These are phyloP conservation scores for Globisporangium lucens DNA, from an alignment of 352 stramenopile species.

Conservation along the genomic window DNA sequence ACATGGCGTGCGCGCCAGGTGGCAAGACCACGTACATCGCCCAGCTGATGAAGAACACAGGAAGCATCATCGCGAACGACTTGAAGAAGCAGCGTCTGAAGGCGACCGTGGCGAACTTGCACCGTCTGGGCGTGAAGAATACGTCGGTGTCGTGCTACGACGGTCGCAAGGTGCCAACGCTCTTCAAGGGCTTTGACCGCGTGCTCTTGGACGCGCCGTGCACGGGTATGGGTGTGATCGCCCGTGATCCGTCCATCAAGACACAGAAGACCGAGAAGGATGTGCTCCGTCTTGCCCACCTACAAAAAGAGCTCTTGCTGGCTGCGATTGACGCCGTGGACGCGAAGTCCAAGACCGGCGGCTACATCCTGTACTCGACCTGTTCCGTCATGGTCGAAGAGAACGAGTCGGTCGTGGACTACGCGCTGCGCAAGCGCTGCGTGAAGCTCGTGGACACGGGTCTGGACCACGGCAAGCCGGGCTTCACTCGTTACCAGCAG, in stretches of 20 bases:
- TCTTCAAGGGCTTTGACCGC: conserved; percentile 97
- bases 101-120: conserved; percentile 98
- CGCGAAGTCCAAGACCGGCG: conserved; percentile 94
- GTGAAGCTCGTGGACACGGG: conserved; percentile 98
- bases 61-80: conserved; percentile 98
- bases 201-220: conserved; percentile 99
- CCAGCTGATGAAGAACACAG: conserved; percentile 99
- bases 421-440: conserved; percentile 97
- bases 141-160: conserved; percentile 97
- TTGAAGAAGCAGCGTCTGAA: conserved; percentile 96
- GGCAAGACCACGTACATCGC: conserved; percentile 99
- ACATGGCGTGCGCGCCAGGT: conserved; percentile 98
- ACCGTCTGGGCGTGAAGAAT: conserved; percentile 98
- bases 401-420: conserved; percentile 98
- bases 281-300: conserved; percentile 87
- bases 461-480: conserved; percentile 95
- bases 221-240: conserved; percentile 97
- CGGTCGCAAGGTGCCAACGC: conserved; percentile 89
- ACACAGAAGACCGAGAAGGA: conserved; percentile 96
- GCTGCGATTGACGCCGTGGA: conserved; percentile 98
- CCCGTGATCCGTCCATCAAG: conserved; percentile 98
- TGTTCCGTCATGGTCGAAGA: conserved; percentile 94
- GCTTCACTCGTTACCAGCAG: conserved; percentile 94
- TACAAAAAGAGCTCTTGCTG: conserved; percentile 99
- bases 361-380: conserved; percentile 99